Conservation (phyloP, 768 basidiomycete genomes). For the Lyophyllum atratum region DNA sequence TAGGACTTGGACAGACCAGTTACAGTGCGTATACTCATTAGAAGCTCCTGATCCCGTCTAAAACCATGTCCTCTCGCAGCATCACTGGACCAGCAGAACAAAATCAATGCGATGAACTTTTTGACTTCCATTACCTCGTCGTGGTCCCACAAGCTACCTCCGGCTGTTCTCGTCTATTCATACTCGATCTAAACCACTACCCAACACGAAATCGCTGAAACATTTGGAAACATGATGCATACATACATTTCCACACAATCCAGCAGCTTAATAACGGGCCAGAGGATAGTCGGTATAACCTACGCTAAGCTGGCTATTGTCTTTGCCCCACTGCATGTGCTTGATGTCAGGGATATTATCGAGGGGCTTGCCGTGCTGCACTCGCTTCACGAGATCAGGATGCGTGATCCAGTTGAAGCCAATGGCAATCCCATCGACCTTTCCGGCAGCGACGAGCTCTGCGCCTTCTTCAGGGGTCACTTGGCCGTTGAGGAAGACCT, state of each 20-base stretch:
- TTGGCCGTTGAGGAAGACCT: slow-evolving; percentile 38
- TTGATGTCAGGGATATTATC: slow-evolving; percentile 31
- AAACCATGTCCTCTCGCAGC: no score
- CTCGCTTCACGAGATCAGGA: slow-evolving; percentile 41
- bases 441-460: slow-evolving; percentile 32
- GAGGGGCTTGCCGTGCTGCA: slow-evolving; percentile 33
- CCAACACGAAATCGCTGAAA: background rate
- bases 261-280: slow-evolving; percentile 21
- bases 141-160: no score
- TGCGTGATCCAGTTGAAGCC: slow-evolving; percentile 40
- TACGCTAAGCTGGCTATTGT: slow-evolving; percentile 23
- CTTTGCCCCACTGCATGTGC: slow-evolving; percentile 28
- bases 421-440: slow-evolving; percentile 38
- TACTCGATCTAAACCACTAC: no score
- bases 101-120: no score
- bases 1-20: no score
- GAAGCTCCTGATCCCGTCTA: no score
- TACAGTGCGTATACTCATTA: no score
- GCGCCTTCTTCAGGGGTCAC: slow-evolving; percentile 40
- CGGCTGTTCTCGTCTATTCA: no score
- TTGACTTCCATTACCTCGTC: no score
- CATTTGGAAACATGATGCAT: background rate
- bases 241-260: background rate
- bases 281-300: slow-evolving; percentile 41
- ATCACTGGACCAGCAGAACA: no score